phyloP scores from a whole-genome alignment of 768 basidiomycete species.

The Tylopilus sp. region DNA sequence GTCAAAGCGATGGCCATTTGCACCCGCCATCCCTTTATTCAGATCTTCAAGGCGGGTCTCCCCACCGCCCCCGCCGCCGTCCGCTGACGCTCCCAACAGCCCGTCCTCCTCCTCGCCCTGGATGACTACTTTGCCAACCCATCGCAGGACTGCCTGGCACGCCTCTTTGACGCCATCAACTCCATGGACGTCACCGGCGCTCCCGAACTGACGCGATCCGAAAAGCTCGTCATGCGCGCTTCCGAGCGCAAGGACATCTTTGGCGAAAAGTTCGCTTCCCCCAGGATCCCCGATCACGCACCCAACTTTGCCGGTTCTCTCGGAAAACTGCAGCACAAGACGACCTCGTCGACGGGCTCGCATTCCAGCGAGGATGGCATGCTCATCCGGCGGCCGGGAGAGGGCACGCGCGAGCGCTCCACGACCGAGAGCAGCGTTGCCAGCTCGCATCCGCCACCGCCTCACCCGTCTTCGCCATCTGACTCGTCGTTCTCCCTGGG shows the following conservation, averaged over 20 bases:
- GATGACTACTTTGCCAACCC: constrained; percentile 93
- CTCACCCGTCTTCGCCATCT: constrained; percentile 52
- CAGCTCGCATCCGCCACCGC: constrained; percentile 28
- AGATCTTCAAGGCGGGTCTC: constrained; percentile 81
- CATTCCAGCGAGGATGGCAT: constrained; percentile 69
- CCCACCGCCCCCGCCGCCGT: neutral
- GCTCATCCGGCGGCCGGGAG: constrained; percentile 36
- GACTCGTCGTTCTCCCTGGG: constrained; percentile 76
- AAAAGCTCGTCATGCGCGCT: constrained; percentile 85
- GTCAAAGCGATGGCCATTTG: constrained; percentile 95
- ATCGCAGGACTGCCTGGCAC: constrained; percentile 84
- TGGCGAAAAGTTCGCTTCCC: constrained; percentile 67
- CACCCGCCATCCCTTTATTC: constrained; percentile 90
- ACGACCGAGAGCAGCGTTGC: constrained; percentile 40
- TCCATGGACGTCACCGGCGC: constrained; percentile 81
- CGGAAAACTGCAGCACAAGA: constrained; percentile 39
- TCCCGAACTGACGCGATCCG: constrained; percentile 73
- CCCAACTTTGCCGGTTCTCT: constrained; percentile 5
- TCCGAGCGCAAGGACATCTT: constrained; percentile 93
- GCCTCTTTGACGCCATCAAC: constrained; percentile 91
- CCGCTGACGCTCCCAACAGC: constrained; percentile 45
- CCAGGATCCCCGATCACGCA: constrained; percentile 18
- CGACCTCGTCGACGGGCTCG: constrained; percentile 57
- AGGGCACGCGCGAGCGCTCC: constrained; percentile 38
- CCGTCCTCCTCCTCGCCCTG: constrained; percentile 87